Evolutionary conservation across 345 rosid genomes (phyloP), one percentile per base, ranked within the genome.

Genomic region (Brassica carinata): DNA sequence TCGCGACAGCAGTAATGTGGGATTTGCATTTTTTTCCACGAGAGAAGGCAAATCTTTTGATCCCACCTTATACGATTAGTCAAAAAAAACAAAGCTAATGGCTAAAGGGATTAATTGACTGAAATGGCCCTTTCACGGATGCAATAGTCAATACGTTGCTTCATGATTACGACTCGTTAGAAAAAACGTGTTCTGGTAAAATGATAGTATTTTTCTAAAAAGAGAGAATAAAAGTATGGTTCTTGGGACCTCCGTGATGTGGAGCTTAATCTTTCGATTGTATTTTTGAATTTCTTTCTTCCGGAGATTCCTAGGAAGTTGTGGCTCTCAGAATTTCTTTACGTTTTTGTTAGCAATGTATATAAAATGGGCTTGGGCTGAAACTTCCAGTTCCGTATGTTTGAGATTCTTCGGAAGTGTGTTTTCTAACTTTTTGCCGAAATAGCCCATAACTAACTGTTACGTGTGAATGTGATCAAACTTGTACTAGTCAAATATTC

Each of bases 1-100:
- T 73, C 7, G 30, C 7, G 19, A 63, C 34, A 69, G 79, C 34
- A 69, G 79, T 15, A 15, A 0, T 36, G 78, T 79, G 67, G n/a
- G 58, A 53, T n/a, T 69, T 66, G 79, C 83, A 75, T 74, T 74
- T 80, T 74, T 4, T 27, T 27, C 71, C 79, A 62, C 79, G 11
- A 17, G 11, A 77, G 26, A 64, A 63, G 18, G n/a, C 5, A 72
- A 72, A 78, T 34, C 65, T 72, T 2, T 23, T 15, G 51, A 65
- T 57, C 77, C 73, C 62, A 79, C 78, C 69, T 58, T 66, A 79
- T 66, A 8, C 64, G 76, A n/a, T 71, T 71, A 57, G 76, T 71
- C 77, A 51, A 64, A 34, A 15, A 43, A 19, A 17, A 33, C 3
- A 71, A 6, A 53, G n/a, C 66, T 7, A 55, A 17, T 55, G 3